Evolutionary conservation across 2,329 filamentous ascomycete genomes (phyloP).

Genomic region (Botryotinia calthae): DNA sequence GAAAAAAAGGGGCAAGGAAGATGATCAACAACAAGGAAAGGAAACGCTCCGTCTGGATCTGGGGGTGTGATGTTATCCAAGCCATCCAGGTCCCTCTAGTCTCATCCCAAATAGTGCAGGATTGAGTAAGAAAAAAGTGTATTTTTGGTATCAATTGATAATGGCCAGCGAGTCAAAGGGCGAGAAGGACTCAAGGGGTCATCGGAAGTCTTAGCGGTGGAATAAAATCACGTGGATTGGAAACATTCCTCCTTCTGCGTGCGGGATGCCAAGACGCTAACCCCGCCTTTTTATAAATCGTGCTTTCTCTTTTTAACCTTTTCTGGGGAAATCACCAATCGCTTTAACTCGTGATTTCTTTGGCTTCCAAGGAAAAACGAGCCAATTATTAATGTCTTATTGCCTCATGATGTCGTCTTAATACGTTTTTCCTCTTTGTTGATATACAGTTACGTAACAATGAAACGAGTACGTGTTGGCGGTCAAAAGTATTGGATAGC

Average conservation of each 20-base stretch:
- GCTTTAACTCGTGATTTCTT: slow-evolving; percentile 5
- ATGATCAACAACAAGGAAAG: neutral
- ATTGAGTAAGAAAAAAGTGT: neutral
- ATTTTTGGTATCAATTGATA: neutral
- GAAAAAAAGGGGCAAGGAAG: neutral
- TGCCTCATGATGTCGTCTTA: slow-evolving; percentile 14
- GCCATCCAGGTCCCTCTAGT: neutral
- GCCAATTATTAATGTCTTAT: slow-evolving; percentile 9
- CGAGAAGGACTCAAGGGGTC: neutral
- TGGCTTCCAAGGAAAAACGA: neutral
- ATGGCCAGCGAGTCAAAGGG: neutral
- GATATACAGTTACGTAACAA: slow-evolving; percentile 19
- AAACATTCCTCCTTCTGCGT: neutral
- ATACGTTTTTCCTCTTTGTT: neutral
- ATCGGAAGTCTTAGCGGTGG: neutral
- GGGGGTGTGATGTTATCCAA: neutral
- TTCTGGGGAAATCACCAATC: slow-evolving; percentile 15
- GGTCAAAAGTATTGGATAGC: slow-evolving; percentile 16
- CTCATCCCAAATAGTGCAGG: neutral
- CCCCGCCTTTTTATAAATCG: slow-evolving; percentile 17
- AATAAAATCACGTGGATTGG: neutral
- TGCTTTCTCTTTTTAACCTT: slow-evolving; percentile 8
- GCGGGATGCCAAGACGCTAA: slow-evolving; percentile 9
- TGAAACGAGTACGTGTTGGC: slow-evolving; percentile 18
- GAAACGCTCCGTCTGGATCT: neutral